These are phyloP conservation scores for Lyophyllum semitale DNA, from an alignment of 768 basidiomycete species.

Conservation along the genomic window DNA sequence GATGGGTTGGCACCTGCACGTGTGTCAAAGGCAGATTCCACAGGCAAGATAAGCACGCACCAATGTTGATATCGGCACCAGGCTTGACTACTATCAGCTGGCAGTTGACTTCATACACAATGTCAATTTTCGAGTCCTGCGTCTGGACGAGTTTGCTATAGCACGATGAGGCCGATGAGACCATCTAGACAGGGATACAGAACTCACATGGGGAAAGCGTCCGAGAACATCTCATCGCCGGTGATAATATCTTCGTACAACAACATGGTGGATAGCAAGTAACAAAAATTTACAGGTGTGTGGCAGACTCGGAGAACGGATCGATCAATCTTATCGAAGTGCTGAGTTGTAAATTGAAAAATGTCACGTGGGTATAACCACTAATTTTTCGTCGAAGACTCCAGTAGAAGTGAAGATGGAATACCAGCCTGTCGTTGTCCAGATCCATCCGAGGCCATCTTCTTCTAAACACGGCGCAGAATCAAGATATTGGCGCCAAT, in stretches of 20 bases:
- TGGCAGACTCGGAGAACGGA: conserved; percentile 19
- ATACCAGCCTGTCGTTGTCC: conserved; percentile 77
- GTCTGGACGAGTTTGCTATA: conserved; percentile 74
- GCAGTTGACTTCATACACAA: conserved; percentile 90
- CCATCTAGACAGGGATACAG: neutral
- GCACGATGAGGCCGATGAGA: conserved; percentile 7
- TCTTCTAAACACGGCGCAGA: conserved; percentile 67
- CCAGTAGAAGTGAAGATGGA: conserved; percentile 50
- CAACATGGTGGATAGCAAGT: conserved; percentile 53
- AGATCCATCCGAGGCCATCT: conserved; percentile 55
- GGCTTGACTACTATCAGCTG: conserved; percentile 64
- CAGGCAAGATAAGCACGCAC: conserved; percentile 38
- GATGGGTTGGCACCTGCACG: conserved; percentile 88
- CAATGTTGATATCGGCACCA: conserved; percentile 87
- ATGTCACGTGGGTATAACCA: conserved; percentile 24
- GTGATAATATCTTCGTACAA: conserved; percentile 74
- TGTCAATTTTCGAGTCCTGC: conserved; percentile 35
- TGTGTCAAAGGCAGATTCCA: neutral
- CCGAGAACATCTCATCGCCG: conserved; percentile 91
- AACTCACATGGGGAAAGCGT: conserved; percentile 85
- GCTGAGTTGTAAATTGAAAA: conserved; percentile 16
- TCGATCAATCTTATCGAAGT: conserved; percentile 41
- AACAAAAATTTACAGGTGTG: conserved; percentile 16
- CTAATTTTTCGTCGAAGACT: conserved; percentile 16
- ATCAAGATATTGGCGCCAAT: conserved; percentile 85